Base-by-base conservation (phyloP, 371 early-diverging fungal genomes). In the Syncephalastrum racemosum region DNA sequence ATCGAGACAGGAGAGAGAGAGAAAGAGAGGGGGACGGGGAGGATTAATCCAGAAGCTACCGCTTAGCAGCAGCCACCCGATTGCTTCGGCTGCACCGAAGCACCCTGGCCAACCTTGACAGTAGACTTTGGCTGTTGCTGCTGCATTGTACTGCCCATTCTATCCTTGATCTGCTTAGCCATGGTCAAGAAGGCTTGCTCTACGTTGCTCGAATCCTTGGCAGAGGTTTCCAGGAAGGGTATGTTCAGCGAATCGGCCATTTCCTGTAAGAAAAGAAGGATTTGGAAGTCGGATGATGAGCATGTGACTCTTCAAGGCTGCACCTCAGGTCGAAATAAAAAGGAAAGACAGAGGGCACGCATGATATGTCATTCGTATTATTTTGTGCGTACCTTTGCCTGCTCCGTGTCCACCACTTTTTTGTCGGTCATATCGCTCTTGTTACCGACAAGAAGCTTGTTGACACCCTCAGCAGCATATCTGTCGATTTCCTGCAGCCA, bases 401-500 rank as follows among this genome's bases (percentile, higher is more conserved):
- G 80, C 22, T 84, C 83, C 56, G 82, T 85, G 31, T 87, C 89
- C 43, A 89, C 89, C 46, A 86, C 87, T 80, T 93, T 91, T 69
- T 90, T 90, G 56, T 92, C 92, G 50, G 80, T 79, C 80, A 96
- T 82, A 75, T 99, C 99, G 65, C 94, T 89, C 85, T 99, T 99
- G 87, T 99, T 99, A 54, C 99, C 99, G 31, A 99, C 90, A 55
- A 99, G 72, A 63, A 98, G 80, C 82, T 98, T 95, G 83, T 95
- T 94, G 41, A 93, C 92, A 31, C 91, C 83, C 25, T 67, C 67
- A 25, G 67, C 67, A 36, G 71, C 71, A 52, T 71, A 67, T 47
- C 67, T 62, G 65, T 94, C 93, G 62, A 99, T 93, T 68, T 99
- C 97, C 62, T 87, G 86, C 64, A 98, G 82, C 99, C 99, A 99